These are phyloP conservation scores for Fonticula alba DNA, from an alignment of 78 protist genomes.

Conservation along the genomic window DNA sequence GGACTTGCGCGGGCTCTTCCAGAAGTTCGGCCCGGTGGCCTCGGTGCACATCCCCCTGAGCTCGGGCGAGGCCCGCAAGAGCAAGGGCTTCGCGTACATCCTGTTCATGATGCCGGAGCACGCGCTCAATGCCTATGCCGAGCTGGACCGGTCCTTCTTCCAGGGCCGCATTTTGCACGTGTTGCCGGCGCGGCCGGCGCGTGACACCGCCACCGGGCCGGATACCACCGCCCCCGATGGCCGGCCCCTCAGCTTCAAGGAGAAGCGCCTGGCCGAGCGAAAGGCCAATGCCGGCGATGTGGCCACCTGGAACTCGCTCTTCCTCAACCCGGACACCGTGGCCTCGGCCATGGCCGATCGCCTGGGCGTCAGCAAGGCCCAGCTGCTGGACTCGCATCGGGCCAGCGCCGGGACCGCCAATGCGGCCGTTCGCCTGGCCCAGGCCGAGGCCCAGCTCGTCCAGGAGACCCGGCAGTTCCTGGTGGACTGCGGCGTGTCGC, in stretches of 20 bases:
- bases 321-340: slow-evolving; percentile 65
- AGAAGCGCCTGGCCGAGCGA: background rate
- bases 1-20: slow-evolving; percentile 26
- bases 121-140: slow-evolving; percentile 36
- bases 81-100: slow-evolving; percentile 70
- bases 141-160: slow-evolving; percentile 22
- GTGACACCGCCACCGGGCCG: background rate
- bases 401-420: background rate
- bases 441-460: slow-evolving; percentile 65
- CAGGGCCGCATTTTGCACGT: slow-evolving; percentile 67
- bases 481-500: slow-evolving; percentile 29
- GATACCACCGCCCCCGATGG: background rate
- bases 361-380: slow-evolving; percentile 34
- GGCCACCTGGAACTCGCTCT: slow-evolving; percentile 76
- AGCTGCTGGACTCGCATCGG: slow-evolving; percentile 29
- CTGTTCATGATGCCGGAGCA: slow-evolving; percentile 43
- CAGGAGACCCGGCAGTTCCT: slow-evolving; percentile 37
- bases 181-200: slow-evolving; percentile 38
- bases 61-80: slow-evolving; percentile 45
- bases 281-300: slow-evolving; percentile 18
- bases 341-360: slow-evolving; percentile 47
- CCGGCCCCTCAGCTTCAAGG: background rate
- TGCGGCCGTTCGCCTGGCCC: slow-evolving; percentile 58
- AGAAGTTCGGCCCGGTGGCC: slow-evolving; percentile 15
- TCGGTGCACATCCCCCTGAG: background rate